Conservation (phyloP, 2,329 filamentous ascomycete species). For the Arthrobotrys entomopaga region DNA sequence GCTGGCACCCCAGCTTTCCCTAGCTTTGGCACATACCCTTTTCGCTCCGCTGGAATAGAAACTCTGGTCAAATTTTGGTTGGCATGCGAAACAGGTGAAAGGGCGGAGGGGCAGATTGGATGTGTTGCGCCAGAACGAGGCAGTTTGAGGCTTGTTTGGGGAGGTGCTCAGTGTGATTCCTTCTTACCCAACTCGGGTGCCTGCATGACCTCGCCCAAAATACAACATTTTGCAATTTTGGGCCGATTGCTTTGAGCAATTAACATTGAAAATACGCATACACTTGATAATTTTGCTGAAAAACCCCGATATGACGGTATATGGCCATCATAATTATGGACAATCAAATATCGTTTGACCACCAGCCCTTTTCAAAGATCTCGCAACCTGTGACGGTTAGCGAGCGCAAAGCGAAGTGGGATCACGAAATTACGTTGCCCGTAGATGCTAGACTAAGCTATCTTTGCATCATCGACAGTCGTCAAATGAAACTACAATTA, state of each 20-base stretch:
- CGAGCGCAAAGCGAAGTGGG: no score
- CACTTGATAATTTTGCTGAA: constrained; percentile 4
- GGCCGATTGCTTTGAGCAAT: no score
- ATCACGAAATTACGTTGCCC: no score
- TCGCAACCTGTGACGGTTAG: no score
- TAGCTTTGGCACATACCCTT: constrained; percentile 33
- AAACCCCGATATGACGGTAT: background rate
- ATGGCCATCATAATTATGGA: no score
- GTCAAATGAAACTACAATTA: no score
- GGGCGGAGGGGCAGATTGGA: background rate
- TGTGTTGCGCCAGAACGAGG: constrained; percentile 50
- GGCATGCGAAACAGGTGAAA: constrained; percentile 20
- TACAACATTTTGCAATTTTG: constrained; percentile 31
- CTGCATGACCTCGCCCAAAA: constrained; percentile 46
- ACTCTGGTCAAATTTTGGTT: background rate
- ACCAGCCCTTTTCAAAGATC: no score
- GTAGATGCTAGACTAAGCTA: no score
- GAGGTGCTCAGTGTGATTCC: constrained; percentile 42
- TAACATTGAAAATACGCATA: no score
- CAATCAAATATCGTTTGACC: no score
- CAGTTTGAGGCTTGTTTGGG: constrained; percentile 44
- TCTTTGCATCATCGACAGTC: no score
- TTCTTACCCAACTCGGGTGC: constrained; percentile 27
- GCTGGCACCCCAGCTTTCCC: background rate
- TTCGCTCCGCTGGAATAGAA: constrained; percentile 4